Conservation (phyloP, 2,329 filamentous ascomycete genomes). For the Neurospora crassa region DNA sequence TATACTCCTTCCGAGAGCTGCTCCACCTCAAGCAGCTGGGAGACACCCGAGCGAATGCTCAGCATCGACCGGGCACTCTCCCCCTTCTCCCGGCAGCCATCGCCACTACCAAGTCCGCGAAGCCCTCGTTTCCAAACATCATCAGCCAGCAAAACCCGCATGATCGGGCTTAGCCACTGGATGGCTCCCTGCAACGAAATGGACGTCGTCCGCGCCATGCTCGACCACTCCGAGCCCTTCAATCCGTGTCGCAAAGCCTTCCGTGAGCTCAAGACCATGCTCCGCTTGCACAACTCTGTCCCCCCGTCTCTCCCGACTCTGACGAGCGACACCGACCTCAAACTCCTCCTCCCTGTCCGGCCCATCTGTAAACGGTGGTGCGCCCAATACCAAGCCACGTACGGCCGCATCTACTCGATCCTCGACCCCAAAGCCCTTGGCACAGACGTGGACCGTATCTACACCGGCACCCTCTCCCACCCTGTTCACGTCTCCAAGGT, state of each 20-base stretch:
- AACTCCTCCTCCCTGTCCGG: slow-evolving; percentile 8
- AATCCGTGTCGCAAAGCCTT: slow-evolving; percentile 7
- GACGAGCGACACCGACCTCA: not conserved
- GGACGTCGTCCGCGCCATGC: slow-evolving; percentile 9
- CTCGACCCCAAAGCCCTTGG: slow-evolving; percentile 7
- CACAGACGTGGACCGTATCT: slow-evolving; percentile 6
- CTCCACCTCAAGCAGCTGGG: slow-evolving; percentile 4
- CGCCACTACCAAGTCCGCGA: not conserved
- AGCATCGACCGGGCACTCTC: not conserved
- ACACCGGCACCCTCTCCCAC: slow-evolving; percentile 5
- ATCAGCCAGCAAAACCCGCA: slow-evolving; percentile 8
- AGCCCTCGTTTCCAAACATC: slow-evolving; percentile 1
- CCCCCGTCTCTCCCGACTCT: not conserved
- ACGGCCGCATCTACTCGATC: slow-evolving; percentile 11
- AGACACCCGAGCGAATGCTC: slow-evolving; percentile 4
- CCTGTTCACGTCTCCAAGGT: slow-evolving; percentile 7
- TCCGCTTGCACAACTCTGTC: slow-evolving; percentile 1
- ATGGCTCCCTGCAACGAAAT: slow-evolving; percentile 14
- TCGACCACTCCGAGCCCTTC: slow-evolving; percentile 10
- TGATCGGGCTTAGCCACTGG: slow-evolving; percentile 14
- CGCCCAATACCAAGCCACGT: slow-evolving; percentile 7
- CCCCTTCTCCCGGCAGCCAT: not conserved
- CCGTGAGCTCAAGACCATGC: slow-evolving; percentile 8
- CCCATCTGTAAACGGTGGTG: slow-evolving; percentile 8
- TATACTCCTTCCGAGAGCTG: slow-evolving; percentile 7